Percentiles rank a stretch among this genome's conserved stretches.
Evolutionary conservation across 345 rosid species (phyloP).

Genomic region (Bruguiera sexangula): DNA sequence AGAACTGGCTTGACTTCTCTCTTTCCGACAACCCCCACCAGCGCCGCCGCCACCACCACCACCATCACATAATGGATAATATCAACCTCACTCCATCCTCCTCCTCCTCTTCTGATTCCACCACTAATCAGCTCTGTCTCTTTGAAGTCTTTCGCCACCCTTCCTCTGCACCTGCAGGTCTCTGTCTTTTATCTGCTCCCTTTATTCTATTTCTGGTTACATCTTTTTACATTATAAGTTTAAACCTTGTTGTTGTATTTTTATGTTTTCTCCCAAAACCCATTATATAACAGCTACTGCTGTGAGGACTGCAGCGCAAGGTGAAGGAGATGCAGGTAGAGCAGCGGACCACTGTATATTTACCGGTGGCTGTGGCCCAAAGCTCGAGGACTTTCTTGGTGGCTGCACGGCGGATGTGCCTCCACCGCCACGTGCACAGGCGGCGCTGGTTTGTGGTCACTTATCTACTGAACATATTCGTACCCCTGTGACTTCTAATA

Average conservation of each 20-base stretch:
- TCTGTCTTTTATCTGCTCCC: not conserved
- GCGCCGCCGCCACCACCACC: not conserved
- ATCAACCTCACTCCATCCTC: not conserved
- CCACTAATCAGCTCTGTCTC: conserved; percentile 15
- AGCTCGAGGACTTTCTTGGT: conserved; percentile 76
- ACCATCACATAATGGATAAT: conserved; percentile 5
- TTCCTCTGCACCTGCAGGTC: conserved; percentile 27
- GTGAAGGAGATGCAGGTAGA: conserved; percentile 30
- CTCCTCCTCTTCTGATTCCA: conserved; percentile 9
- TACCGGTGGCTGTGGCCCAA: conserved; percentile 43
- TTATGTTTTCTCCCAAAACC: not conserved
- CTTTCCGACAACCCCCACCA: conserved; percentile 19
- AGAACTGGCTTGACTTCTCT: conserved; percentile 29
- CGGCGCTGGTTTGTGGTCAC: conserved; percentile 14
- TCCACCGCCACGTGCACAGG: conserved; percentile 4
- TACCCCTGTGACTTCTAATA: conserved; percentile 23
- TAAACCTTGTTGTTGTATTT: not conserved
- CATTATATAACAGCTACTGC: conserved; percentile 13
- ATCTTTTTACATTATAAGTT: not conserved
- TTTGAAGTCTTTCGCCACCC: conserved; percentile 18
- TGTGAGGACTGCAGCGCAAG: conserved; percentile 21
- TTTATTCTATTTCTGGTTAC: not conserved
- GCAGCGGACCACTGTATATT: conserved; percentile 48
- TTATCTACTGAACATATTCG: conserved; percentile 20
- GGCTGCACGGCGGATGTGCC: conserved; percentile 26